A percentile compares a stretch with the other conserved stretches of the same genome.
Conservation (phyloP, 129 eudicot species). For the Cynara cardunculus region DNA sequence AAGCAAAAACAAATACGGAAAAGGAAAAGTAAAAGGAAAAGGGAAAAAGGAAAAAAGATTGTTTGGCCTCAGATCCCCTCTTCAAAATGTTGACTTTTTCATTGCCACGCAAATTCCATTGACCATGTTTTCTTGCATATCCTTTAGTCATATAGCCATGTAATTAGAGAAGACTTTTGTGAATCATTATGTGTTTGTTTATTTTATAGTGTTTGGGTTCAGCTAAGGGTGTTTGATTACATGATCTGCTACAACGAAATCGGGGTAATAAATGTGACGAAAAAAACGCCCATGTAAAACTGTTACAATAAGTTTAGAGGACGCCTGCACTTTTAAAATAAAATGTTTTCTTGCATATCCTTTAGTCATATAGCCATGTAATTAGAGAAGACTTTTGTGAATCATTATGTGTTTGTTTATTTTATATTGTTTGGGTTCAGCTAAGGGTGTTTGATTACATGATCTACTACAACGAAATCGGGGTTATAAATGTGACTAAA, state of each 20-base stretch:
- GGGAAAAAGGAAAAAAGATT: not conserved
- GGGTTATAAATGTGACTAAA: too few species aligned
- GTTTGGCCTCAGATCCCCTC: conserved; percentile 5
- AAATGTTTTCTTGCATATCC: not conserved
- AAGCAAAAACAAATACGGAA: not conserved
- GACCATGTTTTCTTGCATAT: not conserved
- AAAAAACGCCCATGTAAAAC: too few species aligned
- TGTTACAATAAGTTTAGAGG: too few species aligned
- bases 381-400: conserved; percentile 1
- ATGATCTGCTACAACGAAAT: not conserved
- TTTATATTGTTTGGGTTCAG: not conserved
- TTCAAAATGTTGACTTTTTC: conserved; percentile 3
- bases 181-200: not conserved
- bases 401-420: not conserved
- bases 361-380: conserved; percentile 3
- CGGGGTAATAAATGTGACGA: too few species aligned
- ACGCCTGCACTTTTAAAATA: too few species aligned
- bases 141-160: conserved; percentile 3
- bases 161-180: not conserved
- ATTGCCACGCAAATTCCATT: conserved; percentile 1
- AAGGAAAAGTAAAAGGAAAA: not conserved
- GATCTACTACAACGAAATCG: not conserved
- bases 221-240: not conserved
- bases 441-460: not conserved
- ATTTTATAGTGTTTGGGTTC: not conserved